Percentiles rank a stretch among this genome's conserved stretches.
These are phyloP conservation scores for Bombardia bombarda DNA, from an alignment of 495 filamentous ascomycete genomes.

Conservation along the genomic window DNA sequence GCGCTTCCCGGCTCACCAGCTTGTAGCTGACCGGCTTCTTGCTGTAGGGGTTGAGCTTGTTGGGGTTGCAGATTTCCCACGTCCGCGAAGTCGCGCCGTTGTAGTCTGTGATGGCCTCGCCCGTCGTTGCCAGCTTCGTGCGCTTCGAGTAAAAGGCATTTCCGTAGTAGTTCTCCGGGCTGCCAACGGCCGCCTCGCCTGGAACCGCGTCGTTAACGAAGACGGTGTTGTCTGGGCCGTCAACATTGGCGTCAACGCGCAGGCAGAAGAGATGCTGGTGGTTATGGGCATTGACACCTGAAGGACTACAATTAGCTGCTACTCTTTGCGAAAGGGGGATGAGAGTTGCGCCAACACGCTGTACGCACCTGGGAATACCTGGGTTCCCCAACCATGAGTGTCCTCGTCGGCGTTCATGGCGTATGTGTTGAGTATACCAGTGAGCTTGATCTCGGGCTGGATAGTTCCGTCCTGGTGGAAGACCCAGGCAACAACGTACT, in stretches of 20 bases:
- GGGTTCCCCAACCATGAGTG: slow-evolving; percentile 82
- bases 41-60: slow-evolving; percentile 76
- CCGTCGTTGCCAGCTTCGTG: slow-evolving; percentile 68
- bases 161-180: slow-evolving; percentile 78
- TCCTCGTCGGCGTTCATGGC: slow-evolving; percentile 77
- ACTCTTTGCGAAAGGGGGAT: neutral
- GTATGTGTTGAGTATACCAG: slow-evolving; percentile 93
- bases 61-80: slow-evolving; percentile 87
- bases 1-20: slow-evolving; percentile 79
- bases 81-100: slow-evolving; percentile 70
- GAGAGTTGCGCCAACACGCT: slow-evolving; percentile 24
- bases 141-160: slow-evolving; percentile 93
- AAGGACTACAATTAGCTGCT: slow-evolving; percentile 1
- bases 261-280: slow-evolving; percentile 96
- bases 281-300: slow-evolving; percentile 56
- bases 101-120: slow-evolving; percentile 73
- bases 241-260: slow-evolving; percentile 81
- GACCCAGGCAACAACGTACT: slow-evolving; percentile 89
- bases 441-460: slow-evolving; percentile 91
- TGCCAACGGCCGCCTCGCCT: slow-evolving; percentile 63
- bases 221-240: slow-evolving; percentile 79
- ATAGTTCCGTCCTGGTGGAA: slow-evolving; percentile 92
- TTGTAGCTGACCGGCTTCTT: slow-evolving; percentile 87
- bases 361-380: slow-evolving; percentile 53
- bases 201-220: slow-evolving; percentile 70